Evolutionary conservation across 2,329 filamentous ascomycete species (phyloP).

Genomic region (Cephalotrichum gorgonifer): DNA sequence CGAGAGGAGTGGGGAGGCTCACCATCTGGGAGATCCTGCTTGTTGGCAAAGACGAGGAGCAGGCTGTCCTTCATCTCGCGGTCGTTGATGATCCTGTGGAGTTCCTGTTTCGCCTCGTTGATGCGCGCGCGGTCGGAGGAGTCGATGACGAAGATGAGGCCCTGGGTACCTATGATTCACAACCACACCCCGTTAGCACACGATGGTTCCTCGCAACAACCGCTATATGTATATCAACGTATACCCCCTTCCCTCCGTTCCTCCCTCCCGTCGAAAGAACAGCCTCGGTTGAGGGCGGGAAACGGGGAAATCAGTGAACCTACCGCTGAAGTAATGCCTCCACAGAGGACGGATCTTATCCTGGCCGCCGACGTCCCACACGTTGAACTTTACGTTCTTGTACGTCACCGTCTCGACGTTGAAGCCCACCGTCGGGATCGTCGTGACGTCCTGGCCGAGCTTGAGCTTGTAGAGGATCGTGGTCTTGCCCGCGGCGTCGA

Average conservation of each 20-base stretch:
- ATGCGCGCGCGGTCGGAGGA: slow-evolving; percentile 85
- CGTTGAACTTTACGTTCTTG: slow-evolving; percentile 99
- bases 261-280: not conserved
- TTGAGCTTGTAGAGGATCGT: slow-evolving; percentile 99
- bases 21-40: slow-evolving; percentile 88
- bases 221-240: no score
- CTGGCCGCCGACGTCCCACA: slow-evolving; percentile 97
- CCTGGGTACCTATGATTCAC: slow-evolving; percentile 88
- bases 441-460: slow-evolving; percentile 95
- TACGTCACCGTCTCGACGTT: slow-evolving; percentile 98
- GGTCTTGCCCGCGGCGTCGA: slow-evolving; percentile 97
- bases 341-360: slow-evolving; percentile 97
- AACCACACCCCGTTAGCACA: not conserved
- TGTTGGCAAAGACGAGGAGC: slow-evolving; percentile 94
- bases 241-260: not conserved
- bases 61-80: slow-evolving; percentile 95
- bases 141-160: slow-evolving; percentile 97
- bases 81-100: slow-evolving; percentile 96
- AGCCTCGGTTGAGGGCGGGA: not conserved
- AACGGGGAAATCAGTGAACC: slow-evolving; percentile 14
- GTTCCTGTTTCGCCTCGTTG: slow-evolving; percentile 83
- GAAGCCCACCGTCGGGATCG: slow-evolving; percentile 96
- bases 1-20: slow-evolving; percentile 10
- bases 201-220: no score
- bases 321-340: slow-evolving; percentile 91